These are phyloP conservation scores for Colletotrichum filicis DNA, from an alignment of 2,329 filamentous ascomycete genomes.

Conservation along the genomic window DNA sequence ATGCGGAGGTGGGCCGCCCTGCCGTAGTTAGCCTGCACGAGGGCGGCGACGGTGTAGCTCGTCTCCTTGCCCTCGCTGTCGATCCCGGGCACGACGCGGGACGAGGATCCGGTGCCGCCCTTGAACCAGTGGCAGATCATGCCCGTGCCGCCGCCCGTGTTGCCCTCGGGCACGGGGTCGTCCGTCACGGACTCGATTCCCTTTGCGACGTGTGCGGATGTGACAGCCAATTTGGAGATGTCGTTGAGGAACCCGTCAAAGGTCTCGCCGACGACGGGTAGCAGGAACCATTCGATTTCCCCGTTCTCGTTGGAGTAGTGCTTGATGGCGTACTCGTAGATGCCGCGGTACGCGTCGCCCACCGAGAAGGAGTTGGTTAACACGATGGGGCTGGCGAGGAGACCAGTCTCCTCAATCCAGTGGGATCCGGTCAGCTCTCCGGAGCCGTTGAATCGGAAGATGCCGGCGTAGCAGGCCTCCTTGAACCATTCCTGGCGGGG, in stretches of 20 bases:
- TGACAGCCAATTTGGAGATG: slow-evolving; percentile 64
- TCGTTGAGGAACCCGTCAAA: slow-evolving; percentile 73
- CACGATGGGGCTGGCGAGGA: slow-evolving; percentile 68
- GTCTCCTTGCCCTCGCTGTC: slow-evolving; percentile 44
- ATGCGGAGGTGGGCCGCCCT: slow-evolving; percentile 65
- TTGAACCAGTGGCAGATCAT: slow-evolving; percentile 76
- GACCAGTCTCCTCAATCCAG: slow-evolving; percentile 71
- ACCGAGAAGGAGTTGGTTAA: slow-evolving; percentile 69
- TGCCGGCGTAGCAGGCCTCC: slow-evolving; percentile 57
- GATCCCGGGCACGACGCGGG: slow-evolving; percentile 63
- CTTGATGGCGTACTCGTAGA: slow-evolving; percentile 65
- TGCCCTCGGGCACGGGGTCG: slow-evolving; percentile 68
- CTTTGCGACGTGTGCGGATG: slow-evolving; percentile 61
- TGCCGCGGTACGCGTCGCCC: slow-evolving; percentile 67
- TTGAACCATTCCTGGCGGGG: slow-evolving; percentile 57
- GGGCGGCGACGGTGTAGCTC: slow-evolving; percentile 68
- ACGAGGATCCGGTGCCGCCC: slow-evolving; percentile 73
- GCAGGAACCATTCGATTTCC: slow-evolving; percentile 62
- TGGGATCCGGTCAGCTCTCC: slow-evolving; percentile 72
- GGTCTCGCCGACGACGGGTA: slow-evolving; percentile 71
- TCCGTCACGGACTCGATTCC: slow-evolving; percentile 63
- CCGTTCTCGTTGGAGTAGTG: slow-evolving; percentile 54
- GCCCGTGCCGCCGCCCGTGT: slow-evolving; percentile 73
- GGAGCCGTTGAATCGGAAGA: slow-evolving; percentile 72
- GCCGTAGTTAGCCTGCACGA: slow-evolving; percentile 76